Evolutionary conservation across 352 stramenopile genomes (phyloP).

Genomic region (Pythium biforme): DNA sequence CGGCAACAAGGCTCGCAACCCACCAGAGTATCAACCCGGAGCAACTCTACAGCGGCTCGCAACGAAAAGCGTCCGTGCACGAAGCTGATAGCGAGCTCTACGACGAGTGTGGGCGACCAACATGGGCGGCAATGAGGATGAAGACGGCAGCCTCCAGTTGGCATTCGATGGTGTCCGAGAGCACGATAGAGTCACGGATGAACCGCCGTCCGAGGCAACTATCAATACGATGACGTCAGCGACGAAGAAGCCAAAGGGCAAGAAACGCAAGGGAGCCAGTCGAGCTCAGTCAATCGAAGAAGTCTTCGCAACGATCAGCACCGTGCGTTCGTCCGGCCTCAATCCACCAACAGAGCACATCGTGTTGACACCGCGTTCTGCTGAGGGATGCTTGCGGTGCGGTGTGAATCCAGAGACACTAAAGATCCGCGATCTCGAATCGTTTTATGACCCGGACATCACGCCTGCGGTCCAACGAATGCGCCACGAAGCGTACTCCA

Average conservation of each 20-base stretch:
- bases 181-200: neutral
- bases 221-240: neutral
- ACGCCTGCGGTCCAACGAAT: slow-evolving; percentile 87
- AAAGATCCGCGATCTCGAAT: slow-evolving; percentile 90
- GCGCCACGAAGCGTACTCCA: slow-evolving; percentile 92
- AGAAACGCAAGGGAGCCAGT: slow-evolving; percentile 53
- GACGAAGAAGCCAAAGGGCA: slow-evolving; percentile 50
- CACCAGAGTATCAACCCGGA: neutral
- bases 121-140: neutral
- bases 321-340: slow-evolving; percentile 58
- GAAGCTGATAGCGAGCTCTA: neutral
- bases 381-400: slow-evolving; percentile 87
- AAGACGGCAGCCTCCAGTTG: slow-evolving; percentile 6
- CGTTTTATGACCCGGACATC: slow-evolving; percentile 84
- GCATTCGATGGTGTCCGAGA: slow-evolving; percentile 16
- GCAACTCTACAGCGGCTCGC: neutral
- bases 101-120: too few relatives aligned
- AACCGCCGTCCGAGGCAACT: neutral
- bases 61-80: neutral
- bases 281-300: slow-evolving; percentile 74
- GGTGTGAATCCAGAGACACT: slow-evolving; percentile 92
- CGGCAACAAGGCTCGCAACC: neutral
- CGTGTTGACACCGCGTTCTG: slow-evolving; percentile 86
- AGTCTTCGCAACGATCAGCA: slow-evolving; percentile 75
- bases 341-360: slow-evolving; percentile 74